Evolutionary conservation across 345 rosid species (phyloP).

Genomic region (Sisymbrium altissimum): DNA sequence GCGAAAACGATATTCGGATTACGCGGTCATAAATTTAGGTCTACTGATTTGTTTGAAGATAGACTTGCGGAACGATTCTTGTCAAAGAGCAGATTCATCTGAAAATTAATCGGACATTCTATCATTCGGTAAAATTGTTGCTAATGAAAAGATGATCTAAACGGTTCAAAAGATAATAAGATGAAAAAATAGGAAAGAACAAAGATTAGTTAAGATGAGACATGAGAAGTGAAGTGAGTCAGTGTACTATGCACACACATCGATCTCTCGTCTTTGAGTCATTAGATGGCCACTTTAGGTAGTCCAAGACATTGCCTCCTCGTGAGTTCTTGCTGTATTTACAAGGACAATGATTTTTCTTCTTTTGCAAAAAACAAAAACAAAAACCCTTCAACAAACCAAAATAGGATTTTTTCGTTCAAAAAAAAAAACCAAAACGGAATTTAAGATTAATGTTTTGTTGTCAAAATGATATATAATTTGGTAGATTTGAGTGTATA

Average conservation of each 20-base stretch:
- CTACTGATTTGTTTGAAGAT: neutral
- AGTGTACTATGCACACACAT: conserved; percentile 11
- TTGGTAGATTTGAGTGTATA: neutral
- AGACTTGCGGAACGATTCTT: neutral
- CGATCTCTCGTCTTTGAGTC: conserved; percentile 5
- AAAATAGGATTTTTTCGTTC: no score
- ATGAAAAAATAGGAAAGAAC: neutral
- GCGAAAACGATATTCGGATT: neutral
- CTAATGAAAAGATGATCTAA: neutral
- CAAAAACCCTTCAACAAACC: no score
- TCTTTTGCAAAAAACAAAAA: neutral
- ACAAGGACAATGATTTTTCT: conserved; percentile 23
- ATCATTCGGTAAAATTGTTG: neutral
- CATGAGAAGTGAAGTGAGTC: neutral
- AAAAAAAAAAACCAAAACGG: no score
- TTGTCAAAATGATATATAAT: neutral
- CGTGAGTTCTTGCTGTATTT: conserved; percentile 18
- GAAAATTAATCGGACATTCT: neutral
- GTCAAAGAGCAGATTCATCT: neutral
- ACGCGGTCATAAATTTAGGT: neutral
- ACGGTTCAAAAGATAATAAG: neutral
- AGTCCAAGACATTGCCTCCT: conserved; percentile 17
- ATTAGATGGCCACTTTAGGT: conserved; percentile 11
- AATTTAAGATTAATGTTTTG: neutral
- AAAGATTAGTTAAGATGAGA: neutral